Evolutionary conservation across 352 stramenopile species (phyloP), one percentile per base, ranked within the genome.

Genomic region (Phytophthora podocarpi): DNA sequence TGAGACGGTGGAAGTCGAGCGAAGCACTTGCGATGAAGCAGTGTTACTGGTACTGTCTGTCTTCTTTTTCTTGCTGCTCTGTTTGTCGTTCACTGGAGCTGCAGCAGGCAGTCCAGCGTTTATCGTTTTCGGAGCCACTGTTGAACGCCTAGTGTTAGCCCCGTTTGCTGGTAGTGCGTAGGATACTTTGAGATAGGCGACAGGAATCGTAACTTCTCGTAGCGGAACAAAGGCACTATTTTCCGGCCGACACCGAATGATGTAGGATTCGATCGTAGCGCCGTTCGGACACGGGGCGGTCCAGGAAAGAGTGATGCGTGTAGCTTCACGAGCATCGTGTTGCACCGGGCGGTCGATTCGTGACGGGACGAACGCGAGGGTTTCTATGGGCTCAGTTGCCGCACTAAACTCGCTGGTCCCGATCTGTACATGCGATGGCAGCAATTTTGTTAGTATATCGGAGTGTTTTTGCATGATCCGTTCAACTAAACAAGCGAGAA

Each of bases 311-410:
- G 67, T 64, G 21, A 93, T 72, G 2, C 55, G 75, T 2, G 65
- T 76, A 7, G 84, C 58, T 32, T 61, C 40, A 2, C 72, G 57
- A 20, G 84, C 65, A 5, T 45, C 47, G 36, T 78, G 59, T 8
- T 80, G 61, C 2, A 85, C 69, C 0, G 74, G 49, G 13, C 68
- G 70, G 0, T 79, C 67, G 12, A 92, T 70, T 41, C 70, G 65
- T 2, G 78, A 85, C 1, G 84, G 81, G 2, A 83, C 52, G 55
- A 85, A 93, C 3, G 83, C 81, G 7, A 90, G 67, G 1, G 83
- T 93, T 41, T 87, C 78, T 4, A 82, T 63, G 0, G 68, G 43
- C 1, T 67, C 50, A 1, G 78, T 86, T n/a, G 59, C 8, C 16
- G 48, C 41, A 41, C 83, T 91, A 55, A 80, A 89, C 1, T 35